Base-by-base conservation (phyloP, 1,284 basidiomycete genomes). In the Pyrrhoderma noxium region DNA sequence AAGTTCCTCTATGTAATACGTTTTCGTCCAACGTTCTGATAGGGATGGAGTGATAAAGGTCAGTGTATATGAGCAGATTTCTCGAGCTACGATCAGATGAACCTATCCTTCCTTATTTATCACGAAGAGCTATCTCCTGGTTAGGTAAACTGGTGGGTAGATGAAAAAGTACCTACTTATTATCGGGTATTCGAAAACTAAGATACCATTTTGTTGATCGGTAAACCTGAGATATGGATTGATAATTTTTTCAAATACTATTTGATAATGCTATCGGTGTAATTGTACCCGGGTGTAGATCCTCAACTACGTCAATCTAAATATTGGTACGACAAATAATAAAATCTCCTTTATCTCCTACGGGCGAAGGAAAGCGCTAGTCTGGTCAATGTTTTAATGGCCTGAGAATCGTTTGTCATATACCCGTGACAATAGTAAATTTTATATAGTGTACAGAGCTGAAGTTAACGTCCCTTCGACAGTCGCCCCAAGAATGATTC, bases 81-180 rank as follows among this genome's bases (percentile, higher is more conserved):
- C 47, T 36, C 4, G 47, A 22, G 39, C 47, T 49, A 21, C 38
- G 37, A 23, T 41, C 47, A 34, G 47, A 23, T 49, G 25, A 39
- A 38, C 8, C 22, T n/a, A 35, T 22, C 37, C 14, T 22, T 21
- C 37, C 40, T 38, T 22, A 23, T 37, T 16, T 21, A 49, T 37
- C 2, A 31, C 8, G 27, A 5, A 31, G 27, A 11, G 11, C 27
- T 31, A 31, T 31, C 7, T 11, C 11, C 11, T n/a, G n/a, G n/a
- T 31, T 31, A 31, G 27, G 11, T 31, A 31, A 5, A 31, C 7
- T n/a, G n/a, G n/a, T n/a, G n/a, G n/a, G n/a, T n/a, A 31, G 11
- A 35, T 25, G 16, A 21, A 11, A 21, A 8, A 22, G n/a, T n/a
- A n/a, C 9, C 8, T 16, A 49, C 47, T 21, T 39, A 21, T 49